These are phyloP conservation scores for Leccinum fallax DNA, from an alignment of 1,284 basidiomycete species.

Conservation along the genomic window DNA sequence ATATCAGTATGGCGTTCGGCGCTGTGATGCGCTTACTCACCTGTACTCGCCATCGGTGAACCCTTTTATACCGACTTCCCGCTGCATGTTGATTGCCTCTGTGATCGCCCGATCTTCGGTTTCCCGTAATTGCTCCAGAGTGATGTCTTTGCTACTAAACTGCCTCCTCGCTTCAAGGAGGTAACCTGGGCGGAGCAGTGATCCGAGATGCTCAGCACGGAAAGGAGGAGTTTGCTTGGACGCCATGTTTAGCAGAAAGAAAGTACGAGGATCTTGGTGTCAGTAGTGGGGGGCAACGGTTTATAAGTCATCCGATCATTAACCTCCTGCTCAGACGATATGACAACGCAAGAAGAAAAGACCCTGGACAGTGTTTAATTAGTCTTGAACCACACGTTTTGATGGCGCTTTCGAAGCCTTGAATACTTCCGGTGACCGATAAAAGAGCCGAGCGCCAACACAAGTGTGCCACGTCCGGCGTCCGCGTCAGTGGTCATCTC, in stretches of 20 bases:
- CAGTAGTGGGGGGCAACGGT: not conserved
- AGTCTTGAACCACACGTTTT: not conserved
- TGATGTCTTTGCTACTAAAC: slow-evolving; percentile 45
- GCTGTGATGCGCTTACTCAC: slow-evolving; percentile 52
- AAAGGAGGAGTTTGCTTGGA: slow-evolving; percentile 42
- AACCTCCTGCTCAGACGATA: not conserved
- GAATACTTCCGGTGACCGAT: not conserved
- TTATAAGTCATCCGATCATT: not conserved
- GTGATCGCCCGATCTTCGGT: slow-evolving; percentile 58
- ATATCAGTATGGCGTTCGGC: slow-evolving; percentile 42
- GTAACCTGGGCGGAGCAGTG: slow-evolving; percentile 55
- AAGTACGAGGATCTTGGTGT: not conserved
- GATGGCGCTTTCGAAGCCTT: too few relatives aligned
- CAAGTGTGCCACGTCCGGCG: too few relatives aligned
- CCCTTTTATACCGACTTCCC: slow-evolving; percentile 50
- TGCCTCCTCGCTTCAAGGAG: slow-evolving; percentile 50
- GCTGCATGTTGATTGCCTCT: slow-evolving; percentile 53
- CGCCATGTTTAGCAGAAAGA: slow-evolving; percentile 10
- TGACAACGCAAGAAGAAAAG: not conserved
- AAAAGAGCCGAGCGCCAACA: not conserved
- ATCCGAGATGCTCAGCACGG: slow-evolving; percentile 61
- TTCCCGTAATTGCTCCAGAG: slow-evolving; percentile 44
- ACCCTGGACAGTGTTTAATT: not conserved
- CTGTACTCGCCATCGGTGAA: slow-evolving; percentile 64
- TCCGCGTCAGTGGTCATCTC: not conserved